Percentiles rank a stretch among this genome's conserved stretches.
Evolutionary conservation across 2,329 filamentous ascomycete genomes (phyloP).

Genomic region (Calcarisporium arbuscula): DNA sequence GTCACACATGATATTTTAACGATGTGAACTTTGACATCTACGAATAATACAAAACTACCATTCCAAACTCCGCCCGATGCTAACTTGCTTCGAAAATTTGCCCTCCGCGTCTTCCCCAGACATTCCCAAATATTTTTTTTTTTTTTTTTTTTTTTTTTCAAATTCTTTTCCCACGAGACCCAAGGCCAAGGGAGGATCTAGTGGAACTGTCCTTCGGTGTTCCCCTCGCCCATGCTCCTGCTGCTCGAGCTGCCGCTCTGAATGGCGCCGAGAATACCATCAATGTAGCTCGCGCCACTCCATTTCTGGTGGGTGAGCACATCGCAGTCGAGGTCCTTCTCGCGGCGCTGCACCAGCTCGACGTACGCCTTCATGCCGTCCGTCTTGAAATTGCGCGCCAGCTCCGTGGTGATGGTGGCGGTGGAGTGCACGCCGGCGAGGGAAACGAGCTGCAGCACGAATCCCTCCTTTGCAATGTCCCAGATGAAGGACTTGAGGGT

Average conservation of each 20-base stretch:
- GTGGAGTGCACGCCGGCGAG: constrained; percentile 61
- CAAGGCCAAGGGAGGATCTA: too few relatives aligned
- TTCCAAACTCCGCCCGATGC: constrained; percentile 16
- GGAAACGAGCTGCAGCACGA: constrained; percentile 61
- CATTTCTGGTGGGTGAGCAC: constrained; percentile 94
- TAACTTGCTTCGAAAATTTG: background rate
- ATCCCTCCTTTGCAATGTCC: constrained; percentile 89
- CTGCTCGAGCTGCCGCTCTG: constrained; percentile 85
- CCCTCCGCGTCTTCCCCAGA: background rate
- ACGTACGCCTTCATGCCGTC: constrained; percentile 98
- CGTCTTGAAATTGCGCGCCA: constrained; percentile 75
- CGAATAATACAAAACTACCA: too few relatives aligned
- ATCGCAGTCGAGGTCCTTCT: constrained; percentile 87
- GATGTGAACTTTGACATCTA: too few relatives aligned
- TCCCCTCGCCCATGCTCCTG: constrained; percentile 92
- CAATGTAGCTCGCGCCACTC: constrained; percentile 66
- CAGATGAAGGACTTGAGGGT: constrained; percentile 88
- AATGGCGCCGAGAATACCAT: constrained; percentile 83
- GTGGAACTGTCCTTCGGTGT: constrained; percentile 70
- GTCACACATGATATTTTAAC: too few relatives aligned
- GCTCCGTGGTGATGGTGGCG: constrained; percentile 61
- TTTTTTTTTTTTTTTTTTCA: background rate
- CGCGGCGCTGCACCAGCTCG: constrained; percentile 79
- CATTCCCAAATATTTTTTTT: constrained; percentile 6
- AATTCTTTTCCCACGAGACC: background rate